Base-by-base conservation (phyloP, 345 rosid species). In the Hibiscus mutabilis region DNA sequence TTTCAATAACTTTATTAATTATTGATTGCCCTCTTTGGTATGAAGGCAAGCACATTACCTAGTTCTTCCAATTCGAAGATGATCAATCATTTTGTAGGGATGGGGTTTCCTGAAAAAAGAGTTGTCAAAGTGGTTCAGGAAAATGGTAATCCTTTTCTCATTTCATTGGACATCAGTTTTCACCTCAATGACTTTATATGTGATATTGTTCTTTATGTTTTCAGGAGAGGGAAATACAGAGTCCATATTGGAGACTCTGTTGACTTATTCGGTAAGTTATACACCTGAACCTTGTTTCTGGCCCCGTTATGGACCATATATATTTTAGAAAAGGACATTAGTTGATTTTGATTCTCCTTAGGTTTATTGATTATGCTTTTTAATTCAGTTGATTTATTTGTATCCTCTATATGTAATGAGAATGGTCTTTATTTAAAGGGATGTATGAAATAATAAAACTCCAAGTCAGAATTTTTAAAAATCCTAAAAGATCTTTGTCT, bases 211-310 rank as follows among this genome's bases (percentile, higher is more conserved):
- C 19, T 44, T 19, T 59, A 53, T 42, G 59, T 68, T 63, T 71
- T 24, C 80, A 88, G 96, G 90, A 55, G 93, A 88, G 53, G 89
- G 47, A 51, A 75, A 86, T 51, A 77, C 79, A 52, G 89, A 86
- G 58, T 44, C 72, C 35, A 85, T 88, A 70, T 63, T 81, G 74
- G 89, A 88, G 84, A 71, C 87, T 51, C 89, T 90, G 65, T 83
- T 88, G 66, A 77, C 88, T 18, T 74, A 71, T 53, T 44, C 37
- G 21, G 91, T 90, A 70, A 85, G 91, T 79, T 72, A 10, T 3
- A 42, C 15, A 33, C 37, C 37, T 33, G 37, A 9, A n/a, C 25
- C 16, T 65, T 64, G 27, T 44, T 33, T 33, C 37, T 33, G 6
- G 37, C 37, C 6, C 37, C 5, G 37, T 33, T 33, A 33, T 33